Percentiles rank a stretch among this genome's conserved stretches.
phyloP scores from a whole-genome alignment of 2,329 filamentous ascomycete genomes.

The Lachnum nothofagi region DNA sequence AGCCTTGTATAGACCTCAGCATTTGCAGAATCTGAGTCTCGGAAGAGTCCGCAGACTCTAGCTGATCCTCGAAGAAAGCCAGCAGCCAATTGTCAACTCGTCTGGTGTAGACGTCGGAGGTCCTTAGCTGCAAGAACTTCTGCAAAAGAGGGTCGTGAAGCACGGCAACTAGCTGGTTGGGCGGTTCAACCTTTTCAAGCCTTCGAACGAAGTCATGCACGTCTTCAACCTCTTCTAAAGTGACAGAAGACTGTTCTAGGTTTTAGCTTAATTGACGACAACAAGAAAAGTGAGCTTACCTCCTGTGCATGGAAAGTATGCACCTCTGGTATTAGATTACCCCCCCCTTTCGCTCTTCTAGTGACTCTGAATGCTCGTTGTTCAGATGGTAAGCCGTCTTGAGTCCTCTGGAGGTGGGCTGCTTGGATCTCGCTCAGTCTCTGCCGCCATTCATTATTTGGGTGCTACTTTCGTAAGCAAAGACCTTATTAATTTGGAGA shows the following conservation, averaged over 20 bases:
- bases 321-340: conserved; percentile 58
- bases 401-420: conserved; percentile 45
- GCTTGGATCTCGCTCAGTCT: conserved; percentile 64
- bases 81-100: conserved; percentile 57
- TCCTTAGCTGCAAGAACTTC: conserved; percentile 65
- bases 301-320: conserved; percentile 70
- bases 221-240: conserved; percentile 72
- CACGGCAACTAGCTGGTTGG: conserved; percentile 74
- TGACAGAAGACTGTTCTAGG: conserved; percentile 50
- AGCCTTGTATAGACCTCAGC: conserved; percentile 51
- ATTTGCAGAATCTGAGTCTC: conserved; percentile 48
- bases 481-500: not conserved
- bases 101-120: conserved; percentile 46
- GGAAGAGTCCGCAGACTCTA: conserved; percentile 47
- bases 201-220: conserved; percentile 64
- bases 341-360: conserved; percentile 46
- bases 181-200: conserved; percentile 73
- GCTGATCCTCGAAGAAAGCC: conserved; percentile 50
- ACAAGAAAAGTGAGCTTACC: conserved; percentile 36
- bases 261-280: not conserved
- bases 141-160: conserved; percentile 72
- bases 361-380: conserved; percentile 60
- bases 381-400: conserved; percentile 37
- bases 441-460: conserved; percentile 69
- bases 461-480: conserved; percentile 46